Conservation (phyloP, 2,329 filamentous ascomycete species). For the Neofusicoccum laricinum region DNA sequence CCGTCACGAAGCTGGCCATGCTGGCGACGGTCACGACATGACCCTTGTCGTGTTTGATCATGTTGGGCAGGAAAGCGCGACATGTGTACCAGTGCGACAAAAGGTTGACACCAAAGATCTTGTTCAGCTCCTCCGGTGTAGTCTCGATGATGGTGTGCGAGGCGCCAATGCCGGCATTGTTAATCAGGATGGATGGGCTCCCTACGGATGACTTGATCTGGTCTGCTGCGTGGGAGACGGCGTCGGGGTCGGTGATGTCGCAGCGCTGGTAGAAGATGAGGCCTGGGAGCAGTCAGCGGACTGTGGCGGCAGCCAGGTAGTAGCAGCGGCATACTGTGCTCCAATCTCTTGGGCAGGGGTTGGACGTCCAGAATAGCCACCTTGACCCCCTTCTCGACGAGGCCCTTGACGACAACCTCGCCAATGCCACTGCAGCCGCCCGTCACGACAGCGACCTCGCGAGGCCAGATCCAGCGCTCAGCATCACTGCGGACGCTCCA, state of each 20-base stretch:
- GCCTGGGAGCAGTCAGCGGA: conserved; percentile 20
- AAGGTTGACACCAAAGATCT: conserved; percentile 38
- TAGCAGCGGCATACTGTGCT: conserved; percentile 24
- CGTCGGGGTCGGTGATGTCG: conserved; percentile 31
- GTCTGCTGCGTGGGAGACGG: conserved; percentile 27
- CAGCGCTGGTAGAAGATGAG: conserved; percentile 31
- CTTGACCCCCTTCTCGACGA: conserved; percentile 27
- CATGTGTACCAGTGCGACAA: conserved; percentile 34
- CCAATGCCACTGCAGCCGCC: conserved; percentile 38
- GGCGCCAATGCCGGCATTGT: conserved; percentile 34
- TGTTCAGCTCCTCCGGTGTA: conserved; percentile 27
- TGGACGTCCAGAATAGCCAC: conserved; percentile 35
- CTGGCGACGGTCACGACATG: conserved; percentile 58
- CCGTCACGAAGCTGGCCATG: conserved; percentile 48
- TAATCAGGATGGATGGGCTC: conserved; percentile 32
- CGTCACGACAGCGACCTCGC: conserved; percentile 36
- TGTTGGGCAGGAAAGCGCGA: conserved; percentile 35
- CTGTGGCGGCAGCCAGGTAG: background rate
- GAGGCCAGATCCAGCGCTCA: conserved; percentile 29
- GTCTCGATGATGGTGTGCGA: conserved; percentile 34
- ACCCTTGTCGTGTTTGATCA: conserved; percentile 37
- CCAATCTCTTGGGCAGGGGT: conserved; percentile 26
- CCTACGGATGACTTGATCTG: conserved; percentile 25
- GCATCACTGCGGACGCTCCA: conserved; percentile 36
- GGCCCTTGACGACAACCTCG: conserved; percentile 27